Evolutionary conservation across 495 filamentous ascomycete genomes (phyloP).

Genomic region (Aspergillus baeticus): DNA sequence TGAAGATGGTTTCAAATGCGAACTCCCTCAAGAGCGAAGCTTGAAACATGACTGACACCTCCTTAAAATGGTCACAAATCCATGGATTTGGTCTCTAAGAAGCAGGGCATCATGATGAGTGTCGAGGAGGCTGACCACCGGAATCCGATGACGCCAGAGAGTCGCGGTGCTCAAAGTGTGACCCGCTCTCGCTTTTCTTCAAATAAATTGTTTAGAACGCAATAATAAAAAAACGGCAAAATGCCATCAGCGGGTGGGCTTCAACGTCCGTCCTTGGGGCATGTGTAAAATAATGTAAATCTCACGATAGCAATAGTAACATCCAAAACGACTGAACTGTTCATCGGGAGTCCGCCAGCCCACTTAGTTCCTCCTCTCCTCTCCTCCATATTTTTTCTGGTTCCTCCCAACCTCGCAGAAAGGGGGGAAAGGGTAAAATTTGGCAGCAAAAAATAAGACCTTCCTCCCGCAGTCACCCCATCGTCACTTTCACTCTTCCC

Average conservation of each 20-base stretch:
- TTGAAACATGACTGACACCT: not conserved
- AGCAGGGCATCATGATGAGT: not conserved
- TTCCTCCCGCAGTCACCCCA: conserved; percentile 3
- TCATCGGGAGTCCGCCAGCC: conserved; percentile 13
- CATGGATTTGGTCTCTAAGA: not conserved
- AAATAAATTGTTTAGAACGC: not conserved
- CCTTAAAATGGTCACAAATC: not conserved
- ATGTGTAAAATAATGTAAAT: not conserved
- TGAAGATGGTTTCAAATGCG: too few species aligned
- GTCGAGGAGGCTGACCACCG: not conserved
- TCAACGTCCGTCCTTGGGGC: not conserved
- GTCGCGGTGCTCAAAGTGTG: conserved; percentile 2
- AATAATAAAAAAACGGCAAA: too few species aligned
- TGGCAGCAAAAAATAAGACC: conserved; percentile 8
- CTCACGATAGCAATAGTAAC: too few species aligned
- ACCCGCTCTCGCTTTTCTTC: conserved; percentile 7
- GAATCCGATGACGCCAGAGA: conserved; percentile 13
- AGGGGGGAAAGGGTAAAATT: not conserved
- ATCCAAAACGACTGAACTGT: not conserved
- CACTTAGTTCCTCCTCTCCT: conserved; percentile 19
- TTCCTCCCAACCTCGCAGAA: conserved; percentile 20
- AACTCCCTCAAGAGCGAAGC: too few species aligned
- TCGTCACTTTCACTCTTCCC: not conserved
- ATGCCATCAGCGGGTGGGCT: not conserved
- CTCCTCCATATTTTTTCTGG: conserved; percentile 20